Conservation (phyloP, 2,329 filamentous ascomycete species). For the Diaporthe humulicola region DNA sequence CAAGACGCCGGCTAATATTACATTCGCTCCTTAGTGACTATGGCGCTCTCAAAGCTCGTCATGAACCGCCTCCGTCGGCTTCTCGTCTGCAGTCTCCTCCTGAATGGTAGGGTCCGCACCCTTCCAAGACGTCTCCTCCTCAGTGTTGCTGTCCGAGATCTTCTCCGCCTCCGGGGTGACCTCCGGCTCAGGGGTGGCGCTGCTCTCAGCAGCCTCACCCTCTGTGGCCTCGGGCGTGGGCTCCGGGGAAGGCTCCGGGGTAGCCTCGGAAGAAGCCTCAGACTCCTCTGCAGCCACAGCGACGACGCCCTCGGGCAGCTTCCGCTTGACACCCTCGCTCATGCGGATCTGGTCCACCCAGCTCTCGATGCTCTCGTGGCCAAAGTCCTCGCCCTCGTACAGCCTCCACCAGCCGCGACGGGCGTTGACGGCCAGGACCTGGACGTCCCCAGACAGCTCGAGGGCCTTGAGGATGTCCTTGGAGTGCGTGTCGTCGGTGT, state of each 20-base stretch:
- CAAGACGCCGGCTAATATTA: constrained; percentile 36
- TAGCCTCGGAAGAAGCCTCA: constrained; percentile 54
- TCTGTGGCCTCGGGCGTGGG: constrained; percentile 45
- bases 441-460: constrained; percentile 69
- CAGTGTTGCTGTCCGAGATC: constrained; percentile 34
- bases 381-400: constrained; percentile 72
- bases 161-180: constrained; percentile 37
- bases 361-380: constrained; percentile 74
- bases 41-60: constrained; percentile 36
- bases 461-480: constrained; percentile 71
- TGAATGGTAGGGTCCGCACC: constrained; percentile 47
- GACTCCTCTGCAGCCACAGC: constrained; percentile 54
- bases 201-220: constrained; percentile 43
- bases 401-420: constrained; percentile 89
- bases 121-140: constrained; percentile 47
- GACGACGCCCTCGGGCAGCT: constrained; percentile 73
- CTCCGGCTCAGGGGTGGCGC: constrained; percentile 42
- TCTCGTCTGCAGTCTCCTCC: constrained; percentile 35
- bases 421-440: constrained; percentile 86
- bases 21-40: constrained; percentile 9
- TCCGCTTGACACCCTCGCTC: constrained; percentile 86
- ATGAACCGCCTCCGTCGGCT: constrained; percentile 35
- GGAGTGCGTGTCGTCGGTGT: constrained; percentile 71
- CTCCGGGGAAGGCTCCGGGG: constrained; percentile 56
- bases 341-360: constrained; percentile 95